A percentile compares a stretch with the other conserved stretches of the same genome.
phyloP scores from a whole-genome alignment of 2,329 filamentous ascomycete genomes.

The Hypoxylon rubiginosum region DNA sequence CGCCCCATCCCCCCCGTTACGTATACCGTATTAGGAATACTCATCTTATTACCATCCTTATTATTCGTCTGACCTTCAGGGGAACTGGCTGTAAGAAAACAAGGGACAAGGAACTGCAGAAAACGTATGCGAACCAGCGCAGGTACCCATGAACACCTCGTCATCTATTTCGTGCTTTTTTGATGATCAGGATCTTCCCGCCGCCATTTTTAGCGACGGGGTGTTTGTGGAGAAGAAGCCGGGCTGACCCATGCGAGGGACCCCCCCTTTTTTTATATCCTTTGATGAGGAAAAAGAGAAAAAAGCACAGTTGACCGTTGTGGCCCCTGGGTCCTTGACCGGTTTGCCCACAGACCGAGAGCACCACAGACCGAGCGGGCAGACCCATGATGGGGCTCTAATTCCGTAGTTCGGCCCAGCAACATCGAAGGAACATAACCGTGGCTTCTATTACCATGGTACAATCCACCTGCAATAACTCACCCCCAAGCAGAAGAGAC shows the following conservation, averaged over 20 bases:
- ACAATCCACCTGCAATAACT: slow-evolving; percentile 7
- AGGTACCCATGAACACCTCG: slow-evolving; percentile 31
- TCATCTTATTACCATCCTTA: slow-evolving; percentile 20
- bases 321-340: slow-evolving; percentile 25
- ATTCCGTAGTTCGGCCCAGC: slow-evolving; percentile 35
- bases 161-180: slow-evolving; percentile 41
- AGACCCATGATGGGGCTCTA: slow-evolving; percentile 40
- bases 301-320: slow-evolving; percentile 25
- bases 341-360: slow-evolving; percentile 39
- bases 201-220: slow-evolving; percentile 44
- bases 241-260: slow-evolving; percentile 27
- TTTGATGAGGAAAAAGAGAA: slow-evolving; percentile 4
- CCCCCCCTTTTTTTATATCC: slow-evolving; percentile 6
- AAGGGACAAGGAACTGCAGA: slow-evolving; percentile 23
- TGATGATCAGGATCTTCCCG: slow-evolving; percentile 44
- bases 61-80: slow-evolving; percentile 25
- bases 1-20: slow-evolving; percentile 13
- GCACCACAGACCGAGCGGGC: slow-evolving; percentile 36
- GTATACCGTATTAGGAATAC: slow-evolving; percentile 23
- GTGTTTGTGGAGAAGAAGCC: slow-evolving; percentile 42
- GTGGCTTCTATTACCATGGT: slow-evolving; percentile 33
- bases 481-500: not conserved
- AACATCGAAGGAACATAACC: slow-evolving; percentile 39
- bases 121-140: slow-evolving; percentile 3
- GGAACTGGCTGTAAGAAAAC: slow-evolving; percentile 24